Evolutionary conservation across 305 asterid genomes (phyloP), one percentile per base, ranked within the genome.

Genomic region (Fraxinus xanthoxyloides): DNA sequence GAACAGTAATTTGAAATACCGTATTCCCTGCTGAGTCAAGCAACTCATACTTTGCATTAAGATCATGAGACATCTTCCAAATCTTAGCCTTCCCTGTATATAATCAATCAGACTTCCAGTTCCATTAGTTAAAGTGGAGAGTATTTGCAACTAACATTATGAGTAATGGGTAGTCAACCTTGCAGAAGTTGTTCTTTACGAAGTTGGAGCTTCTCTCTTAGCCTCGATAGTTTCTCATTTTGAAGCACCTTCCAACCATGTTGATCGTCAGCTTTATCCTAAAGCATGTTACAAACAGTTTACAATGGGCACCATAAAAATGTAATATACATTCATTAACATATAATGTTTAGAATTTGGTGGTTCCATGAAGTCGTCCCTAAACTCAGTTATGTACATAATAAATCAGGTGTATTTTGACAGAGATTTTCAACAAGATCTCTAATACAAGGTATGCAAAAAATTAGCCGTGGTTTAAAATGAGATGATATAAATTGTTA

Each of bases 221-320:
- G 85, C 89, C 87, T 91, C 12, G 90, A 85, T 79, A 96, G 85
- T 81, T 93, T 96, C 91, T 96, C 99, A 78, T 91, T 88, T 82
- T 92, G 93, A 77, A 90, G 93, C 83, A 93, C 92, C 85, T 92
- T 88, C 97, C 95, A 96, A 86, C 93, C 91, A 73, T 88, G 91
- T 89, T 96, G 99, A 90, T 96, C 98, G 87, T 96, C 98, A 72
- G 98, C 98, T 90, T 92, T 94, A 70, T 98, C 94, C 99, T 96
- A 85, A 79, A 26, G 83, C 32, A 48, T 26, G 84, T 28, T 82
- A 32, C 51, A 19, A 75, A 69, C 17, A 13, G 31, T 38, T 51
- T 15, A 40, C 30, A 43, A 67, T 5, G 43, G 51, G 51, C 51
- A 40, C 51, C 2, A 10, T 40, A 40, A 40, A 38, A 40, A 10